Evolutionary conservation across 768 basidiomycete genomes (phyloP).

Genomic region (Strobilomyces confusus): DNA sequence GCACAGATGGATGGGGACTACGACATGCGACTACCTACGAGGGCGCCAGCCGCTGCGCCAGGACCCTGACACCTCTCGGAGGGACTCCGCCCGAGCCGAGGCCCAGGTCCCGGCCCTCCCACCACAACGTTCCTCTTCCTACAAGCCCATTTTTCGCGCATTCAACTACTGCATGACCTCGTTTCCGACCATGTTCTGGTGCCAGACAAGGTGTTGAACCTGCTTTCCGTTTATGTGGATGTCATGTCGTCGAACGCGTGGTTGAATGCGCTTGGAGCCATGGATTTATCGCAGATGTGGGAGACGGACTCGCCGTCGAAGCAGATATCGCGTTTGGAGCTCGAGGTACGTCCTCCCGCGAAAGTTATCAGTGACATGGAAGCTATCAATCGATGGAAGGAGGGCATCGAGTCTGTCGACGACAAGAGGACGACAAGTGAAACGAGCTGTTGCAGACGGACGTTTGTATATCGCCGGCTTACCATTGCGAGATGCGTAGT

Average conservation of each 20-base stretch:
- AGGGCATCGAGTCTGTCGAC: constrained; percentile 84
- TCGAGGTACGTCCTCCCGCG: constrained; percentile 51
- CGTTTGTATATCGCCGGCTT: constrained; percentile 54
- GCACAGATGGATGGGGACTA: no score
- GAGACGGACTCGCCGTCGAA: constrained; percentile 93
- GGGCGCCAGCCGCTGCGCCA: no score
- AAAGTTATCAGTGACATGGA: background rate
- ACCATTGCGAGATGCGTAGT: background rate
- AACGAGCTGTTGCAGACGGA: constrained; percentile 82
- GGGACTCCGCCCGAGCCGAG: no score
- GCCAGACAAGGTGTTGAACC: constrained; percentile 84
- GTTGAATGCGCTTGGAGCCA: constrained; percentile 90
- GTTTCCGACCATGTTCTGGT: constrained; percentile 88
- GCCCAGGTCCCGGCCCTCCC: no score
- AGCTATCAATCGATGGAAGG: constrained; percentile 75
- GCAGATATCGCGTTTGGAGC: constrained; percentile 95
- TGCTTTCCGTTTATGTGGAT: constrained; percentile 92
- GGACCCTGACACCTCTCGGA: no score
- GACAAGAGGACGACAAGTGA: constrained; percentile 91
- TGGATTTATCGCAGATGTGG: constrained; percentile 99
- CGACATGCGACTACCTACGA: no score
- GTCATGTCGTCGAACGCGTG: constrained; percentile 98
- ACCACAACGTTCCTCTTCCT: constrained; percentile 91
- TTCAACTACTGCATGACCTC: constrained; percentile 89
- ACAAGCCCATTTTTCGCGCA: constrained; percentile 94